These are phyloP conservation scores for Corymbia citriodora DNA, from an alignment of 441 rosid species.

Conservation along the genomic window DNA sequence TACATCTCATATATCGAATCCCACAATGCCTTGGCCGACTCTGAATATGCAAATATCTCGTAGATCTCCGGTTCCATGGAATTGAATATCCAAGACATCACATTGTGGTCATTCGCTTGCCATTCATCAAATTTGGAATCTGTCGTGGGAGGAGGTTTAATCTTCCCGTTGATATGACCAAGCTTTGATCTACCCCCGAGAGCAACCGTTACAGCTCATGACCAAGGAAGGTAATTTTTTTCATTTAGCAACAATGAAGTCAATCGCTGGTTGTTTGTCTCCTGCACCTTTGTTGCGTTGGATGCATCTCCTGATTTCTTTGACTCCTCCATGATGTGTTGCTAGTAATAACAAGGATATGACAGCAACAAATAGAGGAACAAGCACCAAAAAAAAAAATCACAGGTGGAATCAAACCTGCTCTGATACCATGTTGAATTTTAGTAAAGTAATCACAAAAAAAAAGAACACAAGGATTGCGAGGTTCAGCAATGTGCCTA, in stretches of 20 bases:
- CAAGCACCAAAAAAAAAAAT: background rate
- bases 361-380: background rate
- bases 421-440: background rate
- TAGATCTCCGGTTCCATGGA: too few species aligned
- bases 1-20: too few species aligned
- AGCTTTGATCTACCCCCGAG: too few species aligned
- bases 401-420: background rate
- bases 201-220: background rate
- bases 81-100: too few species aligned
- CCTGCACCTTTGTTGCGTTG: background rate
- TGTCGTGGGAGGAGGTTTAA: too few species aligned
- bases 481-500: background rate
- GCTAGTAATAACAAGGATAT: background rate
- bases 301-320: background rate
- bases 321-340: background rate
- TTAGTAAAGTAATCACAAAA: background rate
- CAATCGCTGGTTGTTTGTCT: background rate
- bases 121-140: too few species aligned
- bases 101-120: too few species aligned
- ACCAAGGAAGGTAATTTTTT: background rate
- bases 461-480: background rate
- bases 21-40: too few species aligned
- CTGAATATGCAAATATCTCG: too few species aligned
- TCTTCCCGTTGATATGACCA: too few species aligned
- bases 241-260: background rate